Evolutionary conservation across 345 rosid species (phyloP).

Genomic region (Psidium guajava): DNA sequence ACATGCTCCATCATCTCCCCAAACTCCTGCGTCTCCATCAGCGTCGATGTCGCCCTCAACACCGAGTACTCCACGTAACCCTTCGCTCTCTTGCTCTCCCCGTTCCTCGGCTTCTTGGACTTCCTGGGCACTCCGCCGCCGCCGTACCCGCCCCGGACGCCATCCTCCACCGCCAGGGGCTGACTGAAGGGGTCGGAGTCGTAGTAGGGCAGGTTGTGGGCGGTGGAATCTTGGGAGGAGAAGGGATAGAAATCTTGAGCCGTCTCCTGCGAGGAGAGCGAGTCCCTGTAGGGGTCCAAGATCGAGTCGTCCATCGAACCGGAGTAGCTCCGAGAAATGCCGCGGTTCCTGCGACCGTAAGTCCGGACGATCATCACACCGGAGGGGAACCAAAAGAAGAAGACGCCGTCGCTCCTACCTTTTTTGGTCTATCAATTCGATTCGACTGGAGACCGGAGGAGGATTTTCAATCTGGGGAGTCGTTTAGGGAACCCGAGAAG

Average conservation of each 20-base stretch:
- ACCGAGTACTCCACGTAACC: constrained; percentile 9
- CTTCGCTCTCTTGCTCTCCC: constrained; percentile 6
- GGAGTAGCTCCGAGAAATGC: constrained; percentile 31
- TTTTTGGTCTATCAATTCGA: neutral
- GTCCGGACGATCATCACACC: constrained; percentile 68
- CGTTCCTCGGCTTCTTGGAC: constrained; percentile 47
- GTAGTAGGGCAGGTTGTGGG: constrained; percentile 8
- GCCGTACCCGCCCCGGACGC: neutral
- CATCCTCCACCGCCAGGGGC: neutral
- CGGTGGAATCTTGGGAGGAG: constrained; percentile 38
- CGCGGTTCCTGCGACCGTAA: constrained; percentile 83
- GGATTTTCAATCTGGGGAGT: neutral
- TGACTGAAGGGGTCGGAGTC: constrained; percentile 14
- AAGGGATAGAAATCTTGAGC: constrained; percentile 34
- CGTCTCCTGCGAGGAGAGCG: constrained; percentile 39
- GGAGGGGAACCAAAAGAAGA: neutral
- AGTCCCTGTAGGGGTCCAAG: constrained; percentile 19
- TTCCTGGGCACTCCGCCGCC: constrained; percentile 16
- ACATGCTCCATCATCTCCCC: constrained; percentile 99
- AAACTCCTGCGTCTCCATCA: constrained; percentile 95
- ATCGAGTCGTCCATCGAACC: constrained; percentile 34
- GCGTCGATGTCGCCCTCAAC: constrained; percentile 44
- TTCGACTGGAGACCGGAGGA: neutral
- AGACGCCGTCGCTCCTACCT: neutral
- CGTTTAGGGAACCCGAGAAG: neutral